Conservation (phyloP, 2,329 filamentous ascomycete genomes). For the Colletotrichum theobromicola region DNA sequence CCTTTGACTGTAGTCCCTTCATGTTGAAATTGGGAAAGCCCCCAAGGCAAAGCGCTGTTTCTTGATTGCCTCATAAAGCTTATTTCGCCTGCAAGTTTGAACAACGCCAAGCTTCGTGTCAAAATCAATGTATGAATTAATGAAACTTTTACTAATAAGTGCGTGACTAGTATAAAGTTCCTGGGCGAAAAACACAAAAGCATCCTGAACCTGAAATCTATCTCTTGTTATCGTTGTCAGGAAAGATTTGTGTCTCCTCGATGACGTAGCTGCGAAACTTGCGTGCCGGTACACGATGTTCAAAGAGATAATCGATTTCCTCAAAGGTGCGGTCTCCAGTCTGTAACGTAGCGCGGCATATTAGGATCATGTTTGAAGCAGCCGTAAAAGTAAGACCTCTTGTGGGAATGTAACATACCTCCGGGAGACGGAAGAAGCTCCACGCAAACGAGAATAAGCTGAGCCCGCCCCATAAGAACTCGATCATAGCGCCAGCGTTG, state of each 20-base stretch:
- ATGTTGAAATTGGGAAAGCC: too few species aligned
- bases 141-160: too few species aligned
- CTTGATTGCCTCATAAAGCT: too few species aligned
- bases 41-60: too few species aligned
- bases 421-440: not conserved
- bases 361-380: not conserved
- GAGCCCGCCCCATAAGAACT: not conserved
- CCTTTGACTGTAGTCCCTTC: too few species aligned
- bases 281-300: not conserved
- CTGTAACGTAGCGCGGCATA: not conserved
- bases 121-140: too few species aligned
- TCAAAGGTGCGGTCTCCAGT: not conserved
- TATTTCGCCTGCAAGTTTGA: too few species aligned
- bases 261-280: not conserved
- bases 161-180: not conserved
- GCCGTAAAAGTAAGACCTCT: not conserved
- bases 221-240: not conserved
- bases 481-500: not conserved
- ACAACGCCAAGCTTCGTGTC: too few species aligned
- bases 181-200: not conserved
- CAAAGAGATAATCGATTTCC: not conserved
- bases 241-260: not conserved
- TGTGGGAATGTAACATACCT: not conserved
- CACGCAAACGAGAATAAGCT: not conserved
- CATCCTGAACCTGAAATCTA: not conserved